Evolutionary conservation across 352 stramenopile genomes (phyloP), one percentile per base, ranked within the genome.

Genomic region (Globisporangium polare): DNA sequence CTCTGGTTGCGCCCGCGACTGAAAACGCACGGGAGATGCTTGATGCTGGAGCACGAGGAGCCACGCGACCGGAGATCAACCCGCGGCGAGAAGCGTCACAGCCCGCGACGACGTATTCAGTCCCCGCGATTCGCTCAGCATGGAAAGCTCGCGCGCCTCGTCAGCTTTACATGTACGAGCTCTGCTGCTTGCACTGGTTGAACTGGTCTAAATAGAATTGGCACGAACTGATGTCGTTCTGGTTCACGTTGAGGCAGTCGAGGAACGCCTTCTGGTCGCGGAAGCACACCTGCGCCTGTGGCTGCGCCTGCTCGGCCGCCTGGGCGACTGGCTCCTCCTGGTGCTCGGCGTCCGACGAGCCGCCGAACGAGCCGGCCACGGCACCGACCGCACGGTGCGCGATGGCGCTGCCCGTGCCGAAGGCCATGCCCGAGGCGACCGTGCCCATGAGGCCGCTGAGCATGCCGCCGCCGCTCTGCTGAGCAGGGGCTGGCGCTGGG

Each of bases 401-500:
- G 63, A 99, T 97, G 35, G 95, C 94, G 56, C 88, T 98, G 66
- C 97, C 97, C 53, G 94, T 98, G 69, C 97, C 97, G 73, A 99
- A 99, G n/a, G 96, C 96, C 91, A 99, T 99, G 63, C 97, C 97
- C 77, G 98, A 89, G 24, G 91, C 94, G 65, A 99, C 97, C 35
- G 95, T 98, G 64, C 89, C 87, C 73, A 97, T 97, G 68, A 99
- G 95, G 39, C 95, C 95, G 42, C 88, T 79, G 64, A 99, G 88
- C 93, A 99, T 98, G 59, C 82, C 77, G 52, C 84, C 72, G 63
- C 75, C 72, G 27, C 69, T 74, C 54, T 74, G 69, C 65, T 79
- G 80, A 46, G 69, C 70, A 18, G 80, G 80, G 1, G 75, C 78
- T 43, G 84, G 81, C 29, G 83, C 57, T 35, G 80, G 77, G 0